These are phyloP conservation scores for Sordariomycetes sp. DNA, from an alignment of 2,329 filamentous ascomycete species.

Conservation along the genomic window DNA sequence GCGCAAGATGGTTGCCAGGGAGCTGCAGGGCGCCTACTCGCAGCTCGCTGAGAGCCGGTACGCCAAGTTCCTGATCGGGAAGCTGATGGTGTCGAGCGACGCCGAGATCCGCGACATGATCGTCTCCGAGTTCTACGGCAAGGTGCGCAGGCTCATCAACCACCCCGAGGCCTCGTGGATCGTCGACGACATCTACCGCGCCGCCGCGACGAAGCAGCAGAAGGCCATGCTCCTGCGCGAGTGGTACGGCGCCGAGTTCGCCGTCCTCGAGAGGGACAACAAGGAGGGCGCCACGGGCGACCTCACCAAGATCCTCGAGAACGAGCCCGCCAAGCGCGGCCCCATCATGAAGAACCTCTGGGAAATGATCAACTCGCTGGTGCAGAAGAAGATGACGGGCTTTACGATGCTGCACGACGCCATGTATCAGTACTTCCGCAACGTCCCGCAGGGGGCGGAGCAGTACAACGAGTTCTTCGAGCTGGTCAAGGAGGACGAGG, in stretches of 20 bases:
- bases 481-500: constrained; percentile 82
- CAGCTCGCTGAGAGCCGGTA: constrained; percentile 89
- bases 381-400: constrained; percentile 93
- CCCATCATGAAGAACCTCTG: constrained; percentile 79
- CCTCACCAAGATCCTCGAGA: constrained; percentile 62
- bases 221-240: constrained; percentile 79
- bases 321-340: constrained; percentile 73
- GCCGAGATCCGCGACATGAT: constrained; percentile 78
- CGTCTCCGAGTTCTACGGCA: constrained; percentile 89
- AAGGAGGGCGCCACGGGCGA: constrained; percentile 51
- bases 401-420: constrained; percentile 98
- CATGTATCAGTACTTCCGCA: constrained; percentile 93
- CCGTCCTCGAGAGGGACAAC: constrained; percentile 56
- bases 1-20: constrained; percentile 73
- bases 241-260: constrained; percentile 94
- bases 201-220: constrained; percentile 75
- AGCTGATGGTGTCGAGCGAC: constrained; percentile 88
- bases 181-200: constrained; percentile 89
- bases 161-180: constrained; percentile 97
- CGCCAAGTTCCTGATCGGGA: constrained; percentile 94
- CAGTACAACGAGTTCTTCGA: constrained; percentile 85
- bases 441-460: constrained; percentile 62
- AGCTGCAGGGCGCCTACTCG: constrained; percentile 76
- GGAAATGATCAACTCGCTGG: constrained; percentile 79
- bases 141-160: constrained; percentile 86